Conservation (phyloP, 2,329 filamentous ascomycete species). For the Fonsecaea pugnacius region DNA sequence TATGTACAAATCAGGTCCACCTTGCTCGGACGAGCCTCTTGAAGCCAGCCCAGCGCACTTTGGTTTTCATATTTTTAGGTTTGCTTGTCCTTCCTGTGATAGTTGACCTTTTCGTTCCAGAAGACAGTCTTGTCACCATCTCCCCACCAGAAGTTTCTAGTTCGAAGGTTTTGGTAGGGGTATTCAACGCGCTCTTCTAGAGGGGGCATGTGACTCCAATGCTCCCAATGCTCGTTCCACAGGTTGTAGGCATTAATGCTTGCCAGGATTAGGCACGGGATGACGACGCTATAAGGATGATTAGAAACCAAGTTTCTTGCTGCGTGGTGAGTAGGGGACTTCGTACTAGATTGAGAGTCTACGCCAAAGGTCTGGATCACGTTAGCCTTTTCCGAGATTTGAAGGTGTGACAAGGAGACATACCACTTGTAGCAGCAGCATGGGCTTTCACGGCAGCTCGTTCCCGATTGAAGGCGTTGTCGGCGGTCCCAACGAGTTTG, state of each 20-base stretch:
- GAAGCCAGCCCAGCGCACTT: not conserved
- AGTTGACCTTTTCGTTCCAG: slow-evolving; percentile 96
- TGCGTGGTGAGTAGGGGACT: slow-evolving; percentile 19
- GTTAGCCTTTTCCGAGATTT: slow-evolving; percentile 18
- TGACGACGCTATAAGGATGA: slow-evolving; percentile 64
- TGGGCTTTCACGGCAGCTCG: slow-evolving; percentile 88
- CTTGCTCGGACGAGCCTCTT: not conserved
- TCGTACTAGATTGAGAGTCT: slow-evolving; percentile 95
- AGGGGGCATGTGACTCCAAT: slow-evolving; percentile 82
- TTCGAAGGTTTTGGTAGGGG: slow-evolving; percentile 95
- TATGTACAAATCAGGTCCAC: slow-evolving; percentile 27
- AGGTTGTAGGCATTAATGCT: slow-evolving; percentile 83
- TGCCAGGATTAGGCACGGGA: slow-evolving; percentile 73
- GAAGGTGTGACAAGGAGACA: slow-evolving; percentile 25
- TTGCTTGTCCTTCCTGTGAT: slow-evolving; percentile 88
- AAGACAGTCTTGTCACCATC: slow-evolving; percentile 80
- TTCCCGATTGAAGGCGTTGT: slow-evolving; percentile 95
- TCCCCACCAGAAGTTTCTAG: slow-evolving; percentile 94
- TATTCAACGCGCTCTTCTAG: slow-evolving; percentile 92
- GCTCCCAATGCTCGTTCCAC: slow-evolving; percentile 97
- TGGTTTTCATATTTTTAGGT: slow-evolving; percentile 40
- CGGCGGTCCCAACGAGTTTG: slow-evolving; percentile 64
- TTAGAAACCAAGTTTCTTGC: slow-evolving; percentile 19
- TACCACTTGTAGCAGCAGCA: slow-evolving; percentile 80
- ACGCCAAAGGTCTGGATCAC: slow-evolving; percentile 78